Evolutionary conservation across 1,284 basidiomycete species (phyloP).

Genomic region (Coniferiporia weirii): DNA sequence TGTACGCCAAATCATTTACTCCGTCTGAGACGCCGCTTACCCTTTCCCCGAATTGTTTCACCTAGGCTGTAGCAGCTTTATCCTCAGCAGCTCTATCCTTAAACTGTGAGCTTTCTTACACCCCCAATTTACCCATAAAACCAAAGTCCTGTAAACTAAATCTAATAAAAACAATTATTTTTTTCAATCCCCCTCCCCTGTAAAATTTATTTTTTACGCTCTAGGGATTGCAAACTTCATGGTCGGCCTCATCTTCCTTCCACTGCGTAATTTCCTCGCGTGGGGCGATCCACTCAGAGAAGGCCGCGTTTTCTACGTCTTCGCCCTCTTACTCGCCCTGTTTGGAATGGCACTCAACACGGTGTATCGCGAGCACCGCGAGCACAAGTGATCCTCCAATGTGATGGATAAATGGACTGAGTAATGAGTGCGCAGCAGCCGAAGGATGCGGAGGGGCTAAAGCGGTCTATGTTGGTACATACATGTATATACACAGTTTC

Average conservation of each 20-base stretch:
- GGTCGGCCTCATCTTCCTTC: constrained; percentile 79
- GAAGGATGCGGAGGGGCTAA: neutral
- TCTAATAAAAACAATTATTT: too few species aligned
- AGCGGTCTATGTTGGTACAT: neutral
- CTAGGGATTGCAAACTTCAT: constrained; percentile 79
- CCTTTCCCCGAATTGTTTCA: constrained; percentile 1
- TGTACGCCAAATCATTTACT: constrained; percentile 38
- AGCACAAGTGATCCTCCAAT: neutral
- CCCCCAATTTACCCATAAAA: neutral
- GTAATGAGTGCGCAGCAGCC: neutral
- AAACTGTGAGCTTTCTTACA: constrained; percentile 56
- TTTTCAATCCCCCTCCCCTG: too few species aligned
- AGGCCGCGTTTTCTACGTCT: constrained; percentile 81
- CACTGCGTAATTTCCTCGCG: constrained; percentile 70
- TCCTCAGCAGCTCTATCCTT: constrained; percentile 79
- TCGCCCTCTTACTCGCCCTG: constrained; percentile 46
- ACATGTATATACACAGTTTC: too few species aligned
- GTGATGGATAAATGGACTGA: neutral
- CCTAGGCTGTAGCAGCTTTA: constrained; percentile 76
- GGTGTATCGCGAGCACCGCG: constrained; percentile 30
- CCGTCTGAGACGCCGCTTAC: constrained; percentile 13
- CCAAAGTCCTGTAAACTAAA: too few species aligned
- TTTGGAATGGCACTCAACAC: constrained; percentile 35
- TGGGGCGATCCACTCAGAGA: constrained; percentile 60
- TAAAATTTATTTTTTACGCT: too few species aligned